phyloP scores from a whole-genome alignment of 768 basidiomycete genomes.

The Cystobasidiopsis lactophilus region DNA sequence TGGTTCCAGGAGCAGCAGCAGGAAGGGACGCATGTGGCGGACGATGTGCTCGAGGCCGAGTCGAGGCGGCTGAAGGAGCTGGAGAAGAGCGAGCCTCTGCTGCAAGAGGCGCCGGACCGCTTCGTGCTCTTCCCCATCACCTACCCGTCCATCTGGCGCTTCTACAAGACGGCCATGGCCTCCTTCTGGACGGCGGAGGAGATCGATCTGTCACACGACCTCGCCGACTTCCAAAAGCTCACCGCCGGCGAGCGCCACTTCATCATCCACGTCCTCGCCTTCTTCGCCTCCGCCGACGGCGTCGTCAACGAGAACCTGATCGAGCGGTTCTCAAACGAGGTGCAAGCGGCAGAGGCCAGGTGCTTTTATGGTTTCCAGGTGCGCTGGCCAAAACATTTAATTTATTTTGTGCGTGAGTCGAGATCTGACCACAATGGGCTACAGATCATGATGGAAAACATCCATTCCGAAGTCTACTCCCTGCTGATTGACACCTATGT shows the following conservation, averaged over 20 bases:
- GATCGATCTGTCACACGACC: slow-evolving; percentile 68
- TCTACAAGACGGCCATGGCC: slow-evolving; percentile 39
- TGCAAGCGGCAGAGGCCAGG: slow-evolving; percentile 74
- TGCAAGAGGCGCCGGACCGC: slow-evolving; percentile 50
- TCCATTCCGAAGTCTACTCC: slow-evolving; percentile 91
- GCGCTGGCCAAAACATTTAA: too few species aligned
- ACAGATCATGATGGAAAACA: slow-evolving; percentile 40
- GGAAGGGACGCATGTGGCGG: background rate
- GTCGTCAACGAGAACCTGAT: slow-evolving; percentile 92
- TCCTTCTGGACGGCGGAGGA: slow-evolving; percentile 89
- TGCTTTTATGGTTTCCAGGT: slow-evolving; percentile 88
- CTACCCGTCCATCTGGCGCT: slow-evolving; percentile 31
- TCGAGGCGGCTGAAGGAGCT: slow-evolving; percentile 24
- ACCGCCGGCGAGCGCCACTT: slow-evolving; percentile 33
- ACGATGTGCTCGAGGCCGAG: background rate
- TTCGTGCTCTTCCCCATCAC: slow-evolving; percentile 93
- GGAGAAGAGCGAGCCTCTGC: slow-evolving; percentile 47
- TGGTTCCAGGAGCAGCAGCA: background rate
- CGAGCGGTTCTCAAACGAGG: slow-evolving; percentile 78
- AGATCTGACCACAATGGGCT: background rate
- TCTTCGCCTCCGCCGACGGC: slow-evolving; percentile 87
- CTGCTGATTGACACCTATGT: slow-evolving; percentile 86
- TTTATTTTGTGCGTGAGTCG: background rate
- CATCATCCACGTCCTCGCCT: slow-evolving; percentile 76
- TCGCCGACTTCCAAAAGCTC: slow-evolving; percentile 52